Evolutionary conservation across 2,329 filamentous ascomycete genomes (phyloP).

Genomic region (Sporothrix phasma): DNA sequence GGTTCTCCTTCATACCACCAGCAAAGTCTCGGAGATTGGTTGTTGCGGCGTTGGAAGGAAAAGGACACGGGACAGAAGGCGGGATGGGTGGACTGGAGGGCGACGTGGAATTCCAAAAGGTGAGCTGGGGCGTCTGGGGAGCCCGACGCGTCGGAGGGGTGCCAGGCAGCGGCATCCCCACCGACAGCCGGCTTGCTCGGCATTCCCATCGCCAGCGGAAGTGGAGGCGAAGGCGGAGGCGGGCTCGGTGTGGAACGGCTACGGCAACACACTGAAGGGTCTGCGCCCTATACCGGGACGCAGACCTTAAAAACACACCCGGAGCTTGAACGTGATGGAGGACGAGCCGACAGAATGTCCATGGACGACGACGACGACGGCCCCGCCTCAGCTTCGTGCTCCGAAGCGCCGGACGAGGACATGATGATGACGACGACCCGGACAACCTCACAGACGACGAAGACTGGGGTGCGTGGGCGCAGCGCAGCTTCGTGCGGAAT

Average conservation of each 20-base stretch:
- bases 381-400: slow-evolving; percentile 62
- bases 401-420: slow-evolving; percentile 59
- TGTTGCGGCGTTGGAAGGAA: slow-evolving; percentile 82
- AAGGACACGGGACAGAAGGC: slow-evolving; percentile 47
- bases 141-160: slow-evolving; percentile 50
- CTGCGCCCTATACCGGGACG: slow-evolving; percentile 55
- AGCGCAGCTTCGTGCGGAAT: slow-evolving; percentile 64
- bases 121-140: slow-evolving; percentile 95
- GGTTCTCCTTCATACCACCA: slow-evolving; percentile 79
- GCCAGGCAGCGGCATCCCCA: slow-evolving; percentile 17
- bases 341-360: slow-evolving; percentile 95
- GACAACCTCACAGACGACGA: slow-evolving; percentile 89
- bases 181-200: slow-evolving; percentile 36
- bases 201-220: slow-evolving; percentile 45
- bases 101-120: slow-evolving; percentile 82
- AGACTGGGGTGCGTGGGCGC: slow-evolving; percentile 87
- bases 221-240: slow-evolving; percentile 30
- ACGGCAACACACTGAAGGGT: slow-evolving; percentile 47
- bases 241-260: slow-evolving; percentile 32
- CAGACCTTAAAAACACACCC: slow-evolving; percentile 42
- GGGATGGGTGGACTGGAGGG: slow-evolving; percentile 47
- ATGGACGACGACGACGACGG: slow-evolving; percentile 68
- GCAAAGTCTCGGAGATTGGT: slow-evolving; percentile 85
- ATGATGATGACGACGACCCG: slow-evolving; percentile 56
- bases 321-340: slow-evolving; percentile 60